Conservation (phyloP, 345 rosid species). For the Capsella bursapastoris region DNA sequence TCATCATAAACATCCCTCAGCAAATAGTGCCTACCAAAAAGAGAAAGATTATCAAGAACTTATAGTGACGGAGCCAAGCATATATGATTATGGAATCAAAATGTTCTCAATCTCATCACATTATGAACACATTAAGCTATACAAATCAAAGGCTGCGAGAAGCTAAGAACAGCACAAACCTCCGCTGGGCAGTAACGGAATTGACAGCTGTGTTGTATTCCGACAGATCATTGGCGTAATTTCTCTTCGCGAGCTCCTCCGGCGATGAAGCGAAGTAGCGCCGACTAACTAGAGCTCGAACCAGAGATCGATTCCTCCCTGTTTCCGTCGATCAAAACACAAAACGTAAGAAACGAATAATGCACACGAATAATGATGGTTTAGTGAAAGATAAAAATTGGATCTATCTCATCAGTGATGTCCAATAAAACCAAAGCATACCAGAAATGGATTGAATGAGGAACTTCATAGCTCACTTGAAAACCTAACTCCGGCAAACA, state of each 20-base stretch:
- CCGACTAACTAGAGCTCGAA: conserved; percentile 57
- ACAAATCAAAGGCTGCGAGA: background rate
- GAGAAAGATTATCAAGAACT: background rate
- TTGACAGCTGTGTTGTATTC: conserved; percentile 79
- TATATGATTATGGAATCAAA: background rate
- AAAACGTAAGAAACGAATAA: background rate
- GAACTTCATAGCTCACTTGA: conserved; percentile 54
- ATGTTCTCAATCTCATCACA: background rate
- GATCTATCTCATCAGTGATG: conserved; percentile 18
- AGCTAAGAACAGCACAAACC: conserved; percentile 40
- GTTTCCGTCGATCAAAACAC: conserved; percentile 10
- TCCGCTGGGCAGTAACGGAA: conserved; percentile 68
- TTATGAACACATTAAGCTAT: background rate
- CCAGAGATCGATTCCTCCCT: conserved; percentile 55
- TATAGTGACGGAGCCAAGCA: conserved; percentile 2
- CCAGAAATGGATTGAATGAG: conserved; percentile 55
- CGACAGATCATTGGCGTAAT: conserved; percentile 71
- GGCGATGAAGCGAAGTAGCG: conserved; percentile 54
- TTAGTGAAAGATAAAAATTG: conserved; percentile 5
- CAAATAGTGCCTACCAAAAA: conserved; percentile 55
- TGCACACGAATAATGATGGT: background rate
- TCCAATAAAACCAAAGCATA: conserved; percentile 7
- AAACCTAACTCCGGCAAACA: background rate
- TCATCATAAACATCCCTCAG: conserved; percentile 89
- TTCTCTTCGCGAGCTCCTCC: conserved; percentile 62